Percentiles rank a stretch among this genome's conserved stretches.
Conservation (phyloP, 257 asterid genomes). For the Ballota nigra region DNA sequence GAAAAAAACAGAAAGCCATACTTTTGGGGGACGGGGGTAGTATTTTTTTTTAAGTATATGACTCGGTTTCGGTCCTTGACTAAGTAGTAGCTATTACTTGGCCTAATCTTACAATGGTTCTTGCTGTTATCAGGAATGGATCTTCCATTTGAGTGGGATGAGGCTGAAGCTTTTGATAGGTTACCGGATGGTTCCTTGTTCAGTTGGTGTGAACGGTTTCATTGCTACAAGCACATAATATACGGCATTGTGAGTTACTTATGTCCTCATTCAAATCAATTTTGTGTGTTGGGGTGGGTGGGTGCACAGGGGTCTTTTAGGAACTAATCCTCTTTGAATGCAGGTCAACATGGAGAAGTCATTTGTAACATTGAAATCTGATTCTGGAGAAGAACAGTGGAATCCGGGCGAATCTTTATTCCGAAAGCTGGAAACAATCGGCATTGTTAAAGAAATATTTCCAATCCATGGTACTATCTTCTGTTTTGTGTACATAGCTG, state of each 20-base stretch:
- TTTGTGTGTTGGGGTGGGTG: neutral
- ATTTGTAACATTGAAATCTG: conserved; percentile 37
- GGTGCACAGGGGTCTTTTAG: neutral
- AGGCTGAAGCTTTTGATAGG: conserved; percentile 70
- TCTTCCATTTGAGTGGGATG: conserved; percentile 86
- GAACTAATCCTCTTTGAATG: neutral
- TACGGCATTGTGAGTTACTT: conserved; percentile 67
- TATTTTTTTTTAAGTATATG: too few species aligned
- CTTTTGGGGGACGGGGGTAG: too few species aligned
- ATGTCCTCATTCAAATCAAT: neutral
- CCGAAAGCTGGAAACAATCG: conserved; percentile 49
- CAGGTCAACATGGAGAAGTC: conserved; percentile 66
- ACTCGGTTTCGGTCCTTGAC: too few species aligned
- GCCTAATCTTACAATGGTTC: neutral
- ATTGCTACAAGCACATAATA: conserved; percentile 69
- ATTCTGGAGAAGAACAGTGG: conserved; percentile 54
- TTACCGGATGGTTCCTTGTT: conserved; percentile 96
- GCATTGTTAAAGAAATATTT: conserved; percentile 76
- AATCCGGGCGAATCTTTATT: conserved; percentile 64
- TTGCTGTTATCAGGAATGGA: conserved; percentile 69
- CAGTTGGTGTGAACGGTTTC: conserved; percentile 91
- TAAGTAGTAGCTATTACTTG: neutral
- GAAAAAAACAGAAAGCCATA: too few species aligned
- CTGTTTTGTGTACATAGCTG: conserved; percentile 20
- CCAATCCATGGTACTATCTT: conserved; percentile 76